Evolutionary conservation across 441 rosid species (phyloP), one percentile per base, ranked within the genome.

Genomic region (Adansonia grandidieri): DNA sequence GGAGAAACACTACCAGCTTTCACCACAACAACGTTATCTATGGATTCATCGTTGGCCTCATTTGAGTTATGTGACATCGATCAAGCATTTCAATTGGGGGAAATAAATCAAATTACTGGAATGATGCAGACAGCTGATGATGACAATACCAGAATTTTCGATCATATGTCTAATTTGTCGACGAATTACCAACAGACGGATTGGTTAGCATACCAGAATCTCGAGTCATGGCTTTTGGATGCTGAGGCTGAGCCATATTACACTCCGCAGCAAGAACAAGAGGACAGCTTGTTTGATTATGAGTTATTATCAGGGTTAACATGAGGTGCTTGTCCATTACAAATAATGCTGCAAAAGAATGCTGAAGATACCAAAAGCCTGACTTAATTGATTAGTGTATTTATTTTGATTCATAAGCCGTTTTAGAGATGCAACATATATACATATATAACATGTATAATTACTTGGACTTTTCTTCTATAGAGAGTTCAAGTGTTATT

Each of bases 141-240:
- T 40, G 65, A 17, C 28, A 45, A 10, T 14, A 19, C 28, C 9
- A 28, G 45, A 5, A 28, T 2, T 11, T 56, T 40, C 11, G 51
- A 56, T 17, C 48, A 53, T 14, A 15, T 53, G 62, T 3, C 24
- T 32, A 40, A 40, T n/a, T 53, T 32, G 47, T 72, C 75, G 19
- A 40, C 6, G 37, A 73, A 40, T 37, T 9, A 73, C 37, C 53
- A 19, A 5, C 76, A 56, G 64, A 40, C 17, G 19, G 50, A 56
- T 17, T 40, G 50, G 53, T 47, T 47, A 63, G 71, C 10, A 19
- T 75, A 19, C 48, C 47, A 13, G 62, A 75, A 75, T 20, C 71
- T 75, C 3, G 78, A 75, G 71, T 75, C 71, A n/a, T 64, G 78
- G 78, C 61, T 75, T 9, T 48, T 75, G 13, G 78, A 62, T 62